phyloP scores from a whole-genome alignment of 2,329 filamentous ascomycete species.

The Hypoxylon sp. region DNA sequence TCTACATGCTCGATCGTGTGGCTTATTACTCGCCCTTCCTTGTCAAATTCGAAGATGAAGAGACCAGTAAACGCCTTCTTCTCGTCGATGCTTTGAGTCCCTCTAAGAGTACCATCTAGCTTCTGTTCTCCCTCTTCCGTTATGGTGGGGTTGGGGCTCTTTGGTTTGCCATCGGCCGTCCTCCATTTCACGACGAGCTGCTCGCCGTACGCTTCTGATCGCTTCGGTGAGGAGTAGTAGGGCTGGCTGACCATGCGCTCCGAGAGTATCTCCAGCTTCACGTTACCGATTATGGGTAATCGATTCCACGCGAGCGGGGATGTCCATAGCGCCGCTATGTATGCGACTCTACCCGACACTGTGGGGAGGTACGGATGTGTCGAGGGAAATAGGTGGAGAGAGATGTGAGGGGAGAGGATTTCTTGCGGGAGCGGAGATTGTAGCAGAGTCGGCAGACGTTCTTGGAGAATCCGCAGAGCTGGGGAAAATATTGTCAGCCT shows the following conservation, averaged over 20 bases:
- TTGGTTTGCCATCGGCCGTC: slow-evolving; percentile 63
- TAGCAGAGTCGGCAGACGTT: slow-evolving; percentile 71
- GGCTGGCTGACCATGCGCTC: slow-evolving; percentile 81
- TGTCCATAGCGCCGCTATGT: slow-evolving; percentile 94
- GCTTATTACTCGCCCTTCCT: slow-evolving; percentile 80
- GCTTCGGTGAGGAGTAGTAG: slow-evolving; percentile 56
- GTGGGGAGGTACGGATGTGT: slow-evolving; percentile 89
- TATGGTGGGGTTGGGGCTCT: slow-evolving; percentile 44
- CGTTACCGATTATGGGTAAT: slow-evolving; percentile 88
- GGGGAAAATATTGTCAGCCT: slow-evolving; percentile 25
- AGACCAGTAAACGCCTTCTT: slow-evolving; percentile 86
- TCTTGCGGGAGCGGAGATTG: slow-evolving; percentile 75
- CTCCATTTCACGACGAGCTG: slow-evolving; percentile 93
- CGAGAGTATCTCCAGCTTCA: slow-evolving; percentile 84
- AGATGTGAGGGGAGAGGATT: slow-evolving; percentile 78
- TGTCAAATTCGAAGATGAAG: slow-evolving; percentile 96
- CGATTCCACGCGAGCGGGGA: slow-evolving; percentile 96
- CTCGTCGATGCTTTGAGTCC: slow-evolving; percentile 61
- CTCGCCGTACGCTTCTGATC: slow-evolving; percentile 70
- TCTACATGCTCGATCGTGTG: slow-evolving; percentile 96
- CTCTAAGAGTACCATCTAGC: slow-evolving; percentile 48
- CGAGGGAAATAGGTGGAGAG: slow-evolving; percentile 74
- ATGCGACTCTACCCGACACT: slow-evolving; percentile 90
- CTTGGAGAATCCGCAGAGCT: slow-evolving; percentile 72
- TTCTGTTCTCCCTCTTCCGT: slow-evolving; percentile 46